Evolutionary conservation across 495 filamentous ascomycete genomes (phyloP).

Genomic region (Podospora anserina): DNA sequence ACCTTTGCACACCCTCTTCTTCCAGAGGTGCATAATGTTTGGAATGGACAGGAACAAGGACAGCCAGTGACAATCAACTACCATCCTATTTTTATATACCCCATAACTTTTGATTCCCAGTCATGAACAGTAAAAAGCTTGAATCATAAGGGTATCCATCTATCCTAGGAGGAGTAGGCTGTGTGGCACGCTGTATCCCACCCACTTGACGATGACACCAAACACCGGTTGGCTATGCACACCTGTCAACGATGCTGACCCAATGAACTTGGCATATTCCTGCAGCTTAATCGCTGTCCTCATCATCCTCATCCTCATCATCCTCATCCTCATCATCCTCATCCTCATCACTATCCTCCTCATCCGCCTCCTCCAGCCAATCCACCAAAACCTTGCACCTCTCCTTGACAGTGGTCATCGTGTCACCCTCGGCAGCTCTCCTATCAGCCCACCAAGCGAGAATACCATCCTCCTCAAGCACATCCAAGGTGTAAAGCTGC

Average conservation of each 20-base stretch:
- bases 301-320: slow-evolving; percentile 66
- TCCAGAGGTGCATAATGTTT: neutral
- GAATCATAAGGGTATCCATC: neutral
- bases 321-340: slow-evolving; percentile 70
- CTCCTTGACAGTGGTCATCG: slow-evolving; percentile 65
- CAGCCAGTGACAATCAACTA: neutral
- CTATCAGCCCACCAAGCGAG: slow-evolving; percentile 83
- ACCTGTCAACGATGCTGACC: neutral
- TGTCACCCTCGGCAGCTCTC: slow-evolving; percentile 58
- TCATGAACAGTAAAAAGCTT: neutral
- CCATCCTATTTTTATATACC: neutral
- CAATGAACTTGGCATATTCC: neutral
- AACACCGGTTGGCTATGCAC: neutral
- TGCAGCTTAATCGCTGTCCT: slow-evolving; percentile 35
- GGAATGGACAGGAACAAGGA: too few species aligned
- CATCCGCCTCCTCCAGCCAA: slow-evolving; percentile 78
- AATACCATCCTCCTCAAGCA: slow-evolving; percentile 86
- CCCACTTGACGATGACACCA: neutral
- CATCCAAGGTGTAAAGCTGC: slow-evolving; percentile 76
- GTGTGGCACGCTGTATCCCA: neutral
- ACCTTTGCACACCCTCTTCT: neutral
- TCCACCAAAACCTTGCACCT: slow-evolving; percentile 78
- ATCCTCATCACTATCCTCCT: slow-evolving; percentile 74
- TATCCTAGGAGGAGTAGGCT: neutral
- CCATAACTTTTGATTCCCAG: slow-evolving; percentile 1